Percentiles rank a stretch among this genome's conserved stretches.
These are phyloP conservation scores for Capsaspora owczarzaki DNA, from an alignment of 78 protist genomes.

Conservation along the genomic window DNA sequence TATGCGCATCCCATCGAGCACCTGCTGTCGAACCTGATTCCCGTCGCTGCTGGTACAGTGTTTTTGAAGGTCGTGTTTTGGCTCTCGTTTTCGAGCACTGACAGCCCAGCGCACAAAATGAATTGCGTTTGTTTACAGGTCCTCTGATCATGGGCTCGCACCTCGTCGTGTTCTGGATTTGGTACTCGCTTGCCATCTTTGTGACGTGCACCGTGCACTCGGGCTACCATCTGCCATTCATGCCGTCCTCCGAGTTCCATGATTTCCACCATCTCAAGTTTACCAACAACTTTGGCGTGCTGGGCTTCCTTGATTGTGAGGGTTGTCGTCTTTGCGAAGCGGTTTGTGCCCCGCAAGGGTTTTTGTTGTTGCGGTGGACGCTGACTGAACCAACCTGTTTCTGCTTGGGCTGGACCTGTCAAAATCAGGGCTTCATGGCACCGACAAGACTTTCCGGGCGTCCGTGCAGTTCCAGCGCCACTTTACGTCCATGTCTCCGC, in stretches of 20 bases:
- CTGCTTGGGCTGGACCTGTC: neutral
- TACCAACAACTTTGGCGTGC: neutral
- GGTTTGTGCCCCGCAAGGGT: neutral
- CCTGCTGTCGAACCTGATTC: neutral
- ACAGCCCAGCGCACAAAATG: no score
- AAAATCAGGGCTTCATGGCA: constrained; percentile 1
- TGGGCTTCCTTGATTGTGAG: constrained; percentile 14
- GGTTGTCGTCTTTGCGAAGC: neutral
- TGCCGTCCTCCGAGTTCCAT: constrained; percentile 21
- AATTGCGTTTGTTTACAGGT: no score
- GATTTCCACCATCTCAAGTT: constrained; percentile 14
- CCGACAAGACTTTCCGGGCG: neutral
- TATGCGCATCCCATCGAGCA: constrained; percentile 16
- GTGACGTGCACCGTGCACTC: neutral
- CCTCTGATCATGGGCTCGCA: constrained; percentile 13
- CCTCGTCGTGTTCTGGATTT: neutral
- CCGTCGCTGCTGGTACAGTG: no score
- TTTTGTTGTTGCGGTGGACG: neutral
- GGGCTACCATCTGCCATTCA: constrained; percentile 5
- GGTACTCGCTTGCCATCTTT: constrained; percentile 5
- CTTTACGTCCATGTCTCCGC: no score
- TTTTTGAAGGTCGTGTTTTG: no score
- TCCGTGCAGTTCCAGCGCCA: neutral
- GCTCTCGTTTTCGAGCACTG: no score
- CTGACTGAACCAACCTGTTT: neutral